Evolutionary conservation across 2,329 filamentous ascomycete species (phyloP).

Genomic region (Calonectria montana): DNA sequence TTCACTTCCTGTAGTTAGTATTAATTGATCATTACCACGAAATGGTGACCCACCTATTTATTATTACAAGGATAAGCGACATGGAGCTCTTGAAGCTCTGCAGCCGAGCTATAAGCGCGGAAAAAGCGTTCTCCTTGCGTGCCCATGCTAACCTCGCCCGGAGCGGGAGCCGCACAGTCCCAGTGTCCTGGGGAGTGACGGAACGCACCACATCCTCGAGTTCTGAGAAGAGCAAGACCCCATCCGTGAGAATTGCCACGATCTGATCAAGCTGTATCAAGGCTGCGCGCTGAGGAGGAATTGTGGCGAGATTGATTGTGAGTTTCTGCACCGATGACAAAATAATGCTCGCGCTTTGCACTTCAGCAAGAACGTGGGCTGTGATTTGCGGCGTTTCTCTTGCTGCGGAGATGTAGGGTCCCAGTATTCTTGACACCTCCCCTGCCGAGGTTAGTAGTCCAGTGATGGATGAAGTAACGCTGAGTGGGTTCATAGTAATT

Average conservation of each 20-base stretch:
- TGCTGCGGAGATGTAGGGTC: slow-evolving; percentile 14
- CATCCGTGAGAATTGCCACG: slow-evolving; percentile 5
- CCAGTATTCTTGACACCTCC: slow-evolving; percentile 2
- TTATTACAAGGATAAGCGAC: slow-evolving; percentile 13
- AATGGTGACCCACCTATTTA: background rate
- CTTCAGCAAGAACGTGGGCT: slow-evolving; percentile 17
- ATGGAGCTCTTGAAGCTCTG: slow-evolving; percentile 20
- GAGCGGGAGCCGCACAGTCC: background rate
- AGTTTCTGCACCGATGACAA: slow-evolving; percentile 15
- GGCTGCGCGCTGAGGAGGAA: accelerated
- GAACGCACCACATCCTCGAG: slow-evolving; percentile 13
- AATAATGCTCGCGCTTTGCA: slow-evolving; percentile 20
- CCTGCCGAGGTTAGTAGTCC: background rate
- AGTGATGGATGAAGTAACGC: background rate
- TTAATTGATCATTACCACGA: background rate
- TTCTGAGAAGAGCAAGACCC: slow-evolving; percentile 23
- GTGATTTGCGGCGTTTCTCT: slow-evolving; percentile 31
- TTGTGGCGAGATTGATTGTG: background rate
- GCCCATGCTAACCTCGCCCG: background rate
- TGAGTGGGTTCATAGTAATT: background rate
- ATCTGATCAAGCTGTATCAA: slow-evolving; percentile 11
- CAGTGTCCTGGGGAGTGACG: background rate
- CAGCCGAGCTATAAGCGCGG: accelerated
- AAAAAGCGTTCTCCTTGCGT: background rate
- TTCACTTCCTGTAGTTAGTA: background rate